Percentiles rank a stretch among this genome's conserved stretches.
These are phyloP conservation scores for Ceratocystis variospora DNA, from an alignment of 2,329 filamentous ascomycete species.

Conservation along the genomic window DNA sequence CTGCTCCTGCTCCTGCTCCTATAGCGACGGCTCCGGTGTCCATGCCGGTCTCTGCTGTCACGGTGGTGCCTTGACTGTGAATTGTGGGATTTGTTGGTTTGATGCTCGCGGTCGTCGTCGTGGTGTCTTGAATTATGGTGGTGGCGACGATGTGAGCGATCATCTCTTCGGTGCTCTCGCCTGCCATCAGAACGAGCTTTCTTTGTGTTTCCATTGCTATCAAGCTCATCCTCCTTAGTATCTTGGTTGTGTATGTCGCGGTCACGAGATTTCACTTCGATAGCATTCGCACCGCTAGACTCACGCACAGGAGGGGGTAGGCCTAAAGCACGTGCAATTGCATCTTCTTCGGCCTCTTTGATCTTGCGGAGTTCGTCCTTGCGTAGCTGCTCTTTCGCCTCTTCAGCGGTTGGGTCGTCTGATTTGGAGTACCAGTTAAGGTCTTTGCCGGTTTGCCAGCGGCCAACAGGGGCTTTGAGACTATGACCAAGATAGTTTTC, in stretches of 20 bases:
- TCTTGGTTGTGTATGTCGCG: not conserved
- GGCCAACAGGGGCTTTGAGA: conserved; percentile 78
- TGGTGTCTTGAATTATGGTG: not conserved
- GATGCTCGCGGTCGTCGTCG: not conserved
- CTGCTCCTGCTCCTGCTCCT: not conserved
- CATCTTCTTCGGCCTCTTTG: conserved; percentile 88
- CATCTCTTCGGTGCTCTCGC: not conserved
- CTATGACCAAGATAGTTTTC: conserved; percentile 86
- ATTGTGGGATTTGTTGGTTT: not conserved
- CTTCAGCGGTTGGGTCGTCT: conserved; percentile 31
- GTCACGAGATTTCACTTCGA: conserved; percentile 37
- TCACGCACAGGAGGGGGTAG: conserved; percentile 54
- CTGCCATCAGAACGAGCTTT: not conserved
- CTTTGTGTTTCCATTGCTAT: not conserved
- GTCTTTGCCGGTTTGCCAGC: conserved; percentile 71
- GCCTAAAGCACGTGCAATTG: conserved; percentile 69
- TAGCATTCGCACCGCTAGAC: conserved; percentile 49
- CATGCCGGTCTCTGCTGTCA: not conserved
- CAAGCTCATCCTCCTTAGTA: not conserved
- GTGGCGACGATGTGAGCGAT: conserved; percentile 1
- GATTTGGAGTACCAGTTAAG: conserved; percentile 51
- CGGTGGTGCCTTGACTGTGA: not conserved
- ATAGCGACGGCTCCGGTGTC: not conserved
- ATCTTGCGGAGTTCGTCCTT: conserved; percentile 66
- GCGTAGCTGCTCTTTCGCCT: conserved; percentile 44